phyloP scores from a whole-genome alignment of 192 early-diverging fungal genomes.

The Pilobolus umbonatus region DNA sequence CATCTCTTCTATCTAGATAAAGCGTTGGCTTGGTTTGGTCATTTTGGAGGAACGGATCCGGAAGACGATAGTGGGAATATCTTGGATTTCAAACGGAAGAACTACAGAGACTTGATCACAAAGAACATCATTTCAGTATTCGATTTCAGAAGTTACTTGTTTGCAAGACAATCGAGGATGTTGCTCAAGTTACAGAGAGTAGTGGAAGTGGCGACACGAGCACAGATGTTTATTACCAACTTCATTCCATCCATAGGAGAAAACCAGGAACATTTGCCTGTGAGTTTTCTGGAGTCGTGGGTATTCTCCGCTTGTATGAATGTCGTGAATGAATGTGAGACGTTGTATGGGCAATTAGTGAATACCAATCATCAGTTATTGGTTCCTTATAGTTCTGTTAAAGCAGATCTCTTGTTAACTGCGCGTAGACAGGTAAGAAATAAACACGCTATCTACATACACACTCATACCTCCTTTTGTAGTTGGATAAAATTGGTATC shows the following conservation, averaged over 20 bases:
- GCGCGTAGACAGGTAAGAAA: slow-evolving; percentile 70
- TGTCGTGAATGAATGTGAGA: slow-evolving; percentile 76
- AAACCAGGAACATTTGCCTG: slow-evolving; percentile 52
- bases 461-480: slow-evolving; percentile 8
- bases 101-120: slow-evolving; percentile 83
- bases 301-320: slow-evolving; percentile 74
- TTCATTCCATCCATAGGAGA: slow-evolving; percentile 71
- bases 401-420: slow-evolving; percentile 67
- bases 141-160: slow-evolving; percentile 95
- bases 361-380: slow-evolving; percentile 38
- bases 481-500: slow-evolving; percentile 75
- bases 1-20: slow-evolving; percentile 47
- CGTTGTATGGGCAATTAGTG: slow-evolving; percentile 48
- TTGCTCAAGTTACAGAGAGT: slow-evolving; percentile 63
- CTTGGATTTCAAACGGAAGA: slow-evolving; percentile 70
- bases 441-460: neutral
- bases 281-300: slow-evolving; percentile 74
- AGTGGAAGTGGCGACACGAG: slow-evolving; percentile 62
- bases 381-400: slow-evolving; percentile 62
- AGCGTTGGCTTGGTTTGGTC: slow-evolving; percentile 88
- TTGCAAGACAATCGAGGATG: slow-evolving; percentile 84
- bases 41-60: slow-evolving; percentile 78
- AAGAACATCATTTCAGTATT: slow-evolving; percentile 91
- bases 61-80: slow-evolving; percentile 89
- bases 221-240: slow-evolving; percentile 67